Evolutionary conservation across 371 early-diverging fungal species (phyloP), one percentile per base, ranked within the genome.

Genomic region (Mucor sp.): DNA sequence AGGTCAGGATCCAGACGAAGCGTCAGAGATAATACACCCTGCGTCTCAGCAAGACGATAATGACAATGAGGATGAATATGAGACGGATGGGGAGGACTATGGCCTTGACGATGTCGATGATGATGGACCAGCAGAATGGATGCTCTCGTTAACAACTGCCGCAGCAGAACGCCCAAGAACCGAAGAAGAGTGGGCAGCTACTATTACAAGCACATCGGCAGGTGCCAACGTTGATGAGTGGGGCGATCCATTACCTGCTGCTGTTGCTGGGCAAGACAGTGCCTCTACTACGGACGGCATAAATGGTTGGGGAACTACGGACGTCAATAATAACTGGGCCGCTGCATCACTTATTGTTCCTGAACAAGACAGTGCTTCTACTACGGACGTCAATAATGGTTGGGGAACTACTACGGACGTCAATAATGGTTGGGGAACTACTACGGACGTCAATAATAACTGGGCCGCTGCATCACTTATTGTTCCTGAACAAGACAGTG

Each of bases 141-240:
- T 50, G 50, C 12, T 50, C 5, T 50, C 50, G 1, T 25, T 50
- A 9, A 19, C 9, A 11, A 25, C 50, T 50, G 50, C 21, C 21
- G 21, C 47, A 23, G 50, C 0, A 25, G 43, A 23, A 5, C 21
- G 25, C 17, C 39, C 41, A 25, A 37, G 43, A 27, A 60, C 43
- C 1, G 1, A 39, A 39, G 37, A 5, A 21, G 43, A 35, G 1
- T 44, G 35, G 48, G 35, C 28, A 21, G 33, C 19, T 50, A 48
- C 62, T n/a, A 32, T 44, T 33, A 47, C 6, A 30, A 12, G 21
- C 3, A 11, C 33, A 14, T 23, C 28, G n/a, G n/a, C n/a, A 7
- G 44, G 33, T 28, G 9, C n/a, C 9, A 44, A 44, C 35, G n/a
- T 21, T n/a, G 67, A 60, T 56, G 67, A 61, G 9, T 67, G 67